Evolutionary conservation across 2,329 filamentous ascomycete species (phyloP).

Genomic region (Helotiales sp.): DNA sequence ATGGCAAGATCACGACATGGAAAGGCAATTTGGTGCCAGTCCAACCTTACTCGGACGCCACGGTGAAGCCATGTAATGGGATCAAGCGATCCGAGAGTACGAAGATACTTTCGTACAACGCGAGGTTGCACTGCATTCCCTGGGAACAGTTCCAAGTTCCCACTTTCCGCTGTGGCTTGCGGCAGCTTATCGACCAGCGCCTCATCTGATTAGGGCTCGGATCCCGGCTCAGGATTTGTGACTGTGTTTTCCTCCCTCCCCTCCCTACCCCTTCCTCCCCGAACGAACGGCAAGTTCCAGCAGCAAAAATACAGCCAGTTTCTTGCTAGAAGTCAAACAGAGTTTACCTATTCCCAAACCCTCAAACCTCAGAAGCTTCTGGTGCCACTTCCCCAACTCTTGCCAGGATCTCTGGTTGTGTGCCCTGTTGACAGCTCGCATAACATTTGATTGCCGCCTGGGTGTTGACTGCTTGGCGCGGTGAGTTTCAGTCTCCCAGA

Average conservation of each 20-base stretch:
- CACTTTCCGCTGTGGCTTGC: neutral
- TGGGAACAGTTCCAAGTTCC: neutral
- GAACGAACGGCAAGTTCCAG: no score
- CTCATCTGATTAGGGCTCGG: conserved; percentile 11
- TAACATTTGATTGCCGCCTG: neutral
- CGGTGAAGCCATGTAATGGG: neutral
- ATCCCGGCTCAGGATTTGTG: conserved; percentile 1
- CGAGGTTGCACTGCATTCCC: neutral
- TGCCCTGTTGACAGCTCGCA: neutral
- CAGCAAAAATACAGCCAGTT: no score
- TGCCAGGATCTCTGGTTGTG: neutral
- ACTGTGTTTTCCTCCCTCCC: neutral
- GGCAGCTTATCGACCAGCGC: neutral
- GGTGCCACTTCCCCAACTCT: neutral
- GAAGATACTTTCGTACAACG: neutral
- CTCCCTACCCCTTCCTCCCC: no score
- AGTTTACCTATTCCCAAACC: neutral
- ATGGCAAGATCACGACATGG: neutral
- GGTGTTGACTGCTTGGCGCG: neutral
- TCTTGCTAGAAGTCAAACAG: no score
- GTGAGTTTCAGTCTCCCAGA: neutral
- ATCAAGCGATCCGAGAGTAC: no score
- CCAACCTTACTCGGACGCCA: neutral
- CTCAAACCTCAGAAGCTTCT: neutral
- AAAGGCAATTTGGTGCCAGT: neutral